Evolutionary conservation across 2,329 filamentous ascomycete genomes (phyloP).

Genomic region (Dendryphion nanum): DNA sequence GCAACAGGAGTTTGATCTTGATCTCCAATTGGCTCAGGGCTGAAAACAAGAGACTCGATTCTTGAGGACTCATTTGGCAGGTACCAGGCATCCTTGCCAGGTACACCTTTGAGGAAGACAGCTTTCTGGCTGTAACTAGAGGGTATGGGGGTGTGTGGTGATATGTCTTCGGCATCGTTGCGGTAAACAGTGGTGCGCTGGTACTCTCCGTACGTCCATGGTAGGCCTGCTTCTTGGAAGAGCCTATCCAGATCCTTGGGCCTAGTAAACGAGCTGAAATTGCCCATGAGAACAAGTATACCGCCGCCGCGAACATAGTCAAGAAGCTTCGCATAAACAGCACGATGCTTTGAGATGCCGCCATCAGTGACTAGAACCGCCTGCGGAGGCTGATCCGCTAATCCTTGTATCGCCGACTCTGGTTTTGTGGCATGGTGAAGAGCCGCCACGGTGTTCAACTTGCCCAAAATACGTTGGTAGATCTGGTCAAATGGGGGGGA

Average conservation of each 20-base stretch:
- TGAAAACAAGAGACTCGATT: too few relatives aligned
- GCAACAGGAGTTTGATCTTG: too few relatives aligned
- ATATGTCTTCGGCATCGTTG: too few relatives aligned
- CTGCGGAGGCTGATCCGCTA: conserved; percentile 2
- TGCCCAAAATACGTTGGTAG: background rate
- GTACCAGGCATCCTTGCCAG: too few relatives aligned
- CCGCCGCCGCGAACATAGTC: conserved; percentile 5
- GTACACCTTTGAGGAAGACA: too few relatives aligned
- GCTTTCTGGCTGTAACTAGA: too few relatives aligned
- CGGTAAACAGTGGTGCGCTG: background rate
- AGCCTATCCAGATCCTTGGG: background rate
- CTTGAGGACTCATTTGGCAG: too few relatives aligned
- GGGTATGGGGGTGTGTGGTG: too few relatives aligned
- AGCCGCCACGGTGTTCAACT: conserved; percentile 1
- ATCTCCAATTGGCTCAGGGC: too few relatives aligned
- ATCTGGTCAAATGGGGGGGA: background rate
- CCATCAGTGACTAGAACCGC: conserved; percentile 3
- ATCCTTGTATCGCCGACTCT: background rate
- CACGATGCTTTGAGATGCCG: conserved; percentile 3
- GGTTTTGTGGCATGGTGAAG: conserved; percentile 3
- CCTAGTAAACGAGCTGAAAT: background rate
- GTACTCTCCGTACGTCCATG: conserved; percentile 1
- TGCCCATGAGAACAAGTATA: conserved; percentile 4
- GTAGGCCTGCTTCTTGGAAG: conserved; percentile 3
- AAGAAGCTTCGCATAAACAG: conserved; percentile 2